A percentile compares a stretch with the other conserved stretches of the same genome.
Evolutionary conservation across 2,329 filamentous ascomycete genomes (phyloP).

Genomic region (Aspergillus felis): DNA sequence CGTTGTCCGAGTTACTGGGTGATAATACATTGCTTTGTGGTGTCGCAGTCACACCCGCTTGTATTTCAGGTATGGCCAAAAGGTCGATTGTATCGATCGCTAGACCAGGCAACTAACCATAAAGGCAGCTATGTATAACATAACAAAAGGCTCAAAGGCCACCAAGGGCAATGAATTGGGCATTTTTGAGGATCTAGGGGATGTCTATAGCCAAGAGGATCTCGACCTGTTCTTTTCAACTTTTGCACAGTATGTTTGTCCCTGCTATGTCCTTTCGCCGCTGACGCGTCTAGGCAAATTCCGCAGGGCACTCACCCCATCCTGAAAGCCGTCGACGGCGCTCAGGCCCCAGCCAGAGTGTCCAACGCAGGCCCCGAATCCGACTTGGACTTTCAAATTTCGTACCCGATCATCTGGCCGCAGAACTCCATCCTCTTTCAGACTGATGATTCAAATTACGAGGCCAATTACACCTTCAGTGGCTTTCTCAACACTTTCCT

Average conservation of each 20-base stretch:
- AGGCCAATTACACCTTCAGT: constrained; percentile 34
- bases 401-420: constrained; percentile 48
- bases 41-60: constrained; percentile 37
- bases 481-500: constrained; percentile 48
- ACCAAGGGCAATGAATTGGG: constrained; percentile 43
- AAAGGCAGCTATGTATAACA: constrained; percentile 44
- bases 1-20: constrained; percentile 18
- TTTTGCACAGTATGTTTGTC: constrained; percentile 26
- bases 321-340: constrained; percentile 40
- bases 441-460: constrained; percentile 40
- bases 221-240: constrained; percentile 40
- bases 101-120: too few relatives aligned
- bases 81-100: too few relatives aligned
- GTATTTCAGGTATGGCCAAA: constrained; percentile 33
- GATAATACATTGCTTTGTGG: constrained; percentile 24
- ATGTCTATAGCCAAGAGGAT: constrained; percentile 45
- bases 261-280: background rate
- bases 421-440: constrained; percentile 48
- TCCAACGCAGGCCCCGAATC: constrained; percentile 35
- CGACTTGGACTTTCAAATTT: constrained; percentile 45
- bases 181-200: constrained; percentile 45
- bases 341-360: constrained; percentile 28
- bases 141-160: constrained; percentile 36
- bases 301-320: constrained; percentile 39
- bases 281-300: constrained; percentile 25